These are phyloP conservation scores for Pseudovirgaria hyperparasitica DNA, from an alignment of 2,329 filamentous ascomycete species.

Conservation along the genomic window DNA sequence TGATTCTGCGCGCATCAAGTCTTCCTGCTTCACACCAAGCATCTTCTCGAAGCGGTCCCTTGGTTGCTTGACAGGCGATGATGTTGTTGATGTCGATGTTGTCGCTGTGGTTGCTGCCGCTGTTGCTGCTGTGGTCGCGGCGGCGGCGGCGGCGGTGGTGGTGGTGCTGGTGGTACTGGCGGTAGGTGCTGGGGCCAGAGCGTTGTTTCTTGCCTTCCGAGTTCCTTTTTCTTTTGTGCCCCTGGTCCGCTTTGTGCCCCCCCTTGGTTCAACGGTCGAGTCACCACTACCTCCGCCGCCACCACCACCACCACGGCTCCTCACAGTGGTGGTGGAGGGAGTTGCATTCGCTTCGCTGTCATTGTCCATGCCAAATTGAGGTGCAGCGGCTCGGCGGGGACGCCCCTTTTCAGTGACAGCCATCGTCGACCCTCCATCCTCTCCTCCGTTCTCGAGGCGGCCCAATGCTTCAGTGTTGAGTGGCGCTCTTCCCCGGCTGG, in stretches of 20 bases:
- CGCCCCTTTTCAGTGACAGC: constrained; percentile 35
- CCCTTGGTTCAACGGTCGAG: constrained; percentile 8
- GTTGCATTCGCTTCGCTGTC: constrained; percentile 56
- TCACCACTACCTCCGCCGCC: constrained; percentile 1
- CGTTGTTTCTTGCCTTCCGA: constrained; percentile 18
- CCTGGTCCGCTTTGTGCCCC: constrained; percentile 23
- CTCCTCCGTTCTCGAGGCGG: constrained; percentile 24
- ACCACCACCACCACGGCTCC: constrained; percentile 35
- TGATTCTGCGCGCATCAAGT: too few species aligned
- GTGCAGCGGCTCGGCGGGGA: constrained; percentile 45
- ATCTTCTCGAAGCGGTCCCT: constrained; percentile 20
- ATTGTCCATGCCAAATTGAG: constrained; percentile 53
- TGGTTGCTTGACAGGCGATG: constrained; percentile 19
- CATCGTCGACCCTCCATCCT: constrained; percentile 23
- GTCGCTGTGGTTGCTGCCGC: too few species aligned
- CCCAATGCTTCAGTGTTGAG: constrained; percentile 36
- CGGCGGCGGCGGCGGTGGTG: constrained; percentile 19
- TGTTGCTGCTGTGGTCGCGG: too few species aligned
- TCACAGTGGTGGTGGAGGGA: constrained; percentile 45
- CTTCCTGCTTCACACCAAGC: constrained; percentile 20
- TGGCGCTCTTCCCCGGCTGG: constrained; percentile 43
- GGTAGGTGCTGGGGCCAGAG: constrained; percentile 19
- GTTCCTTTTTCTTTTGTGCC: constrained; percentile 16
- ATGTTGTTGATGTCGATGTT: too few species aligned
- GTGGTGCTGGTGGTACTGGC: constrained; percentile 14